A percentile compares a stretch with the other conserved stretches of the same genome.
These are phyloP conservation scores for Ramaria rubella DNA, from an alignment of 768 basidiomycete species.

Conservation along the genomic window DNA sequence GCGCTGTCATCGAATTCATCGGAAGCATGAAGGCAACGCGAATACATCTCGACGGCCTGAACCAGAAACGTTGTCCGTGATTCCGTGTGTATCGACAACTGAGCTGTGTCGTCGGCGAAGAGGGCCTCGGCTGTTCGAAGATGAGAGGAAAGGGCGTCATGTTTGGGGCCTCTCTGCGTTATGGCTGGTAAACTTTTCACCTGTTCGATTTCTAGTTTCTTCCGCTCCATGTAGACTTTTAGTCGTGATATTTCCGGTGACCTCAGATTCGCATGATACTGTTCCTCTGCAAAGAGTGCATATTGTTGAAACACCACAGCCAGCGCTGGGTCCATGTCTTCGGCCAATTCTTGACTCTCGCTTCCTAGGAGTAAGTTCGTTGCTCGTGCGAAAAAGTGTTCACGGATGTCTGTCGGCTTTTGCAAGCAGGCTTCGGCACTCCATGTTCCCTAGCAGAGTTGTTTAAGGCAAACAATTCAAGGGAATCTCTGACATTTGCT, in stretches of 20 bases:
- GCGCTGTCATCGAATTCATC: conserved; percentile 72
- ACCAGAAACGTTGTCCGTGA: conserved; percentile 58
- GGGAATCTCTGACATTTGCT: conserved; percentile 18
- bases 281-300: conserved; percentile 84
- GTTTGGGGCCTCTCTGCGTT: conserved; percentile 17
- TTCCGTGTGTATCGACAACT: conserved; percentile 33
- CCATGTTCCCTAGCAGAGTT: conserved; percentile 71
- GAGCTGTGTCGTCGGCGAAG: conserved; percentile 43
- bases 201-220: conserved; percentile 59
- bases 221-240: conserved; percentile 67
- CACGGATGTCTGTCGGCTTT: conserved; percentile 64
- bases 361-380: conserved; percentile 26
- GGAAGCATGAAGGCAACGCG: conserved; percentile 61
- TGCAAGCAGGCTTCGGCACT: conserved; percentile 78
- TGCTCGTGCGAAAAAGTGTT: conserved; percentile 65
- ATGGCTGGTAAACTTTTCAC: conserved; percentile 30
- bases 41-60: conserved; percentile 81
- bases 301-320: conserved; percentile 71
- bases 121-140: conserved; percentile 40
- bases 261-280: conserved; percentile 65
- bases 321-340: conserved; percentile 22
- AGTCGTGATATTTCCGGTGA: conserved; percentile 66
- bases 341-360: conserved; percentile 6
- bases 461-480: not conserved
- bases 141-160: conserved; percentile 29